Evolutionary conservation across 2,329 filamentous ascomycete species (phyloP).

Genomic region (Fusarium sp.): DNA sequence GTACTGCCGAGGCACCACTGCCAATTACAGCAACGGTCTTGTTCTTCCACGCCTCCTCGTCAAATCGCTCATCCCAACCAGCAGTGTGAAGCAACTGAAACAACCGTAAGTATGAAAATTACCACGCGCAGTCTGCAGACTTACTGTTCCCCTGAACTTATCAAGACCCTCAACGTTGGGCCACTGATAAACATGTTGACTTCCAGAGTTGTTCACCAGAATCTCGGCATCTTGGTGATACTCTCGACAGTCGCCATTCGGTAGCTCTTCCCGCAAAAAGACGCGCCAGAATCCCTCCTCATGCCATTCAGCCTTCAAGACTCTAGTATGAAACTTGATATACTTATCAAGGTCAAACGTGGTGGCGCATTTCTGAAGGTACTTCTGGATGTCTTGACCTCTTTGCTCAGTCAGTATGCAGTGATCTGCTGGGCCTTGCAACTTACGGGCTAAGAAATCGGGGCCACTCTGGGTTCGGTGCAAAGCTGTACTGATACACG

Average conservation of each 20-base stretch:
- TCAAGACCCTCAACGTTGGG: neutral
- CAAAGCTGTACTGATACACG: neutral
- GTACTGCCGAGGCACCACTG: neutral
- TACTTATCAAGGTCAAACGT: neutral
- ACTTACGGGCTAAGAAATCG: neutral
- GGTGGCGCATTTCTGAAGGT: neutral
- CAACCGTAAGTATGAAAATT: neutral
- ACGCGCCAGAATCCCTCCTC: neutral
- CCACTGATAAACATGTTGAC: neutral
- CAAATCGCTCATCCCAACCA: neutral
- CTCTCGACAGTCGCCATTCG: neutral
- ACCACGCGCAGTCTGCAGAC: rapidly evolving
- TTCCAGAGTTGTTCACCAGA: neutral
- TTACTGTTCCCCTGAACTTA: neutral
- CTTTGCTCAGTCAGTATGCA: neutral
- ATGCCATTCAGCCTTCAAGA: neutral
- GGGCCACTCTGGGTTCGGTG: neutral
- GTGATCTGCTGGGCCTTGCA: rapidly evolving
- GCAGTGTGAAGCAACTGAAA: neutral
- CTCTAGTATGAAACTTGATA: neutral
- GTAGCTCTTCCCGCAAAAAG: neutral
- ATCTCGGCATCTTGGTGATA: neutral
- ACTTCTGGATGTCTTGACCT: neutral
- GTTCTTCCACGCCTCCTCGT: neutral
- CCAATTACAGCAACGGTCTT: neutral